Percentiles rank a stretch among this genome's conserved stretches.
Evolutionary conservation across 371 early-diverging fungal genomes (phyloP).

Genomic region (Phascolomyces articulosus): DNA sequence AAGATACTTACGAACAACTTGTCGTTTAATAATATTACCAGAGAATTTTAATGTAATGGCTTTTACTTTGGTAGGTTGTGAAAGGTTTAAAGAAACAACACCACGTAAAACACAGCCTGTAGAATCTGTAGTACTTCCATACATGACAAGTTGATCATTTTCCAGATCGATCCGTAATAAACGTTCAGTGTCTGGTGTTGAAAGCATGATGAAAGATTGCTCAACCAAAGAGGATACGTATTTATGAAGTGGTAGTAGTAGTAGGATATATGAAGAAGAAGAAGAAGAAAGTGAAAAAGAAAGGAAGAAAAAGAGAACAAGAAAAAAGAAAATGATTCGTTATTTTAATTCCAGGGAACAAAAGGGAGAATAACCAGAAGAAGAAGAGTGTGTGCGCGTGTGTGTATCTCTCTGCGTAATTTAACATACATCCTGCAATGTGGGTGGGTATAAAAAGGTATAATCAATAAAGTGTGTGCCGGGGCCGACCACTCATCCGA

Average conservation of each 20-base stretch:
- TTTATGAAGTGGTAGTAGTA: no score
- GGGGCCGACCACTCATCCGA: not conserved
- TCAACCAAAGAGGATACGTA: no score
- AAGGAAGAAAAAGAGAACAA: not conserved
- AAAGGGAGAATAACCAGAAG: not conserved
- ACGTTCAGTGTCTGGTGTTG: not conserved
- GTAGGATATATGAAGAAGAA: not conserved
- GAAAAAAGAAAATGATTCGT: not conserved
- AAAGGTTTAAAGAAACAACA: conserved; percentile 25
- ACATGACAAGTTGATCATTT: conserved; percentile 40
- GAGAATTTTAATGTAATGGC: conserved; percentile 28
- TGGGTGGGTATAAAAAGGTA: not conserved
- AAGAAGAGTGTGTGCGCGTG: not conserved
- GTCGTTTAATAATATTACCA: conserved; percentile 25
- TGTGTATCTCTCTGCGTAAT: no score
- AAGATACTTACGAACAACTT: conserved; percentile 15
- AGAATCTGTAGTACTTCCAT: conserved; percentile 36
- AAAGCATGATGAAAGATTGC: not conserved
- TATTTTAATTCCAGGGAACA: not conserved
- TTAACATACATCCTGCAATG: no score
- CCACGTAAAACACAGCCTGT: conserved; percentile 47
- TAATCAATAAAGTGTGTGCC: no score
- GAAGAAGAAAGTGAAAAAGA: not conserved
- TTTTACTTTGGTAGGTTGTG: conserved; percentile 37
- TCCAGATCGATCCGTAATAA: conserved; percentile 35